Conservation (phyloP, 2,329 filamentous ascomycete genomes). For the Cordyceps sp. region DNA sequence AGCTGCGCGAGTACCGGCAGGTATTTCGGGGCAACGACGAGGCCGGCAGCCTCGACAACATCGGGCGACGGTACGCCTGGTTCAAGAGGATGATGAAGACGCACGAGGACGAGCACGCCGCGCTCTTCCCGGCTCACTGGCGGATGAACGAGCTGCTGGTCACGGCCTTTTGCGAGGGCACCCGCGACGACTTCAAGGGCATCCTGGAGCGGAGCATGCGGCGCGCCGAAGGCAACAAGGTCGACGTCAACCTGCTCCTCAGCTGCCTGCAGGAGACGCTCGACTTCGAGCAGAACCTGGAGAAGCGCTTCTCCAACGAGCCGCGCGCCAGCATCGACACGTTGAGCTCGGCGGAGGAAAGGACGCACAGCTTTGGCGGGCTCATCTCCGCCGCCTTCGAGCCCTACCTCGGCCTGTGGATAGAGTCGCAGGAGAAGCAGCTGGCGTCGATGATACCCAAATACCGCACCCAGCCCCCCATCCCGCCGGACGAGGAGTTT, state of each 20-base stretch:
- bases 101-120: slow-evolving; percentile 83
- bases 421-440: slow-evolving; percentile 87
- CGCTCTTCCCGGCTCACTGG: slow-evolving; percentile 78
- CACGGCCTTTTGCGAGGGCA: slow-evolving; percentile 88
- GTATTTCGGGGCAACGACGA: slow-evolving; percentile 95
- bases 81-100: slow-evolving; percentile 91
- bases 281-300: slow-evolving; percentile 87
- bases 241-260: slow-evolving; percentile 80
- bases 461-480: slow-evolving; percentile 68
- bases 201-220: slow-evolving; percentile 83
- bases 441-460: slow-evolving; percentile 70
- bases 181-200: slow-evolving; percentile 84
- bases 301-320: slow-evolving; percentile 62
- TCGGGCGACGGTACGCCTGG: slow-evolving; percentile 87
- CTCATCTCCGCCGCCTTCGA: slow-evolving; percentile 94
- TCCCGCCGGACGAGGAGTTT: slow-evolving; percentile 80
- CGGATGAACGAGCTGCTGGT: slow-evolving; percentile 79
- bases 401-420: slow-evolving; percentile 92
- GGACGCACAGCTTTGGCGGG: slow-evolving; percentile 64
- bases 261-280: slow-evolving; percentile 89
- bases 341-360: slow-evolving; percentile 61
- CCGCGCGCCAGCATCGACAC: slow-evolving; percentile 79
- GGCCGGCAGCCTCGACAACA: slow-evolving; percentile 91
- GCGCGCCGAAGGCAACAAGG: slow-evolving; percentile 54
- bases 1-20: slow-evolving; percentile 85